Evolutionary conservation across 257 asterid genomes (phyloP).

Genomic region (Primulina eburnea): DNA sequence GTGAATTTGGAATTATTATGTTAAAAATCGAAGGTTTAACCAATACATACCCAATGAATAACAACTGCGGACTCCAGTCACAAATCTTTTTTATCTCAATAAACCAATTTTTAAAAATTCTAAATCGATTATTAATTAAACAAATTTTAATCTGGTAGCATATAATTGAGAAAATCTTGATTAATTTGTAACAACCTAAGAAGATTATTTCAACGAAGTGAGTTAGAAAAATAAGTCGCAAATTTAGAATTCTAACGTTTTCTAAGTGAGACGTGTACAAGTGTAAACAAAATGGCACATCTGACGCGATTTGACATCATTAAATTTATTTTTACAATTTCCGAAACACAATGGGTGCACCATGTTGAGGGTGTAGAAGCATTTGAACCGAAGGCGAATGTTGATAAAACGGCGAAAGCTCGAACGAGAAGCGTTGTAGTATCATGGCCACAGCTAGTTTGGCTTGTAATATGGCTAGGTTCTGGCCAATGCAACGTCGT

Average conservation of each 20-base stretch:
- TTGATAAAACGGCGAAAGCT: constrained; percentile 58
- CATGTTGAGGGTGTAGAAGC: constrained; percentile 74
- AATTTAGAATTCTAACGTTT: constrained; percentile 21
- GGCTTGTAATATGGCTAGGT: constrained; percentile 71
- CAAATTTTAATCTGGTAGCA: too few species aligned
- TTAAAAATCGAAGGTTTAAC: too few species aligned
- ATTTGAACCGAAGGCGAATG: constrained; percentile 72
- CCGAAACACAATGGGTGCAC: constrained; percentile 77
- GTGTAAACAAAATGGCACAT: neutral
- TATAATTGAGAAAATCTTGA: too few species aligned
- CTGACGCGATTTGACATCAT: neutral
- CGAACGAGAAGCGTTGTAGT: constrained; percentile 62
- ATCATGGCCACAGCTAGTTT: constrained; percentile 70
- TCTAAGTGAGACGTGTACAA: constrained; percentile 18
- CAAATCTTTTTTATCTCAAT: too few species aligned
- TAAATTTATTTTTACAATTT: constrained; percentile 39
- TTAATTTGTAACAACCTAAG: too few species aligned
- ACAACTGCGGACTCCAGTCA: too few species aligned
- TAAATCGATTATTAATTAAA: too few species aligned
- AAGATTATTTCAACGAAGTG: too few species aligned
- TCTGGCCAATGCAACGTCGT: constrained; percentile 84
- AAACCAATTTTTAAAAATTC: too few species aligned
- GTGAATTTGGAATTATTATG: too few species aligned
- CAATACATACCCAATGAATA: too few species aligned
- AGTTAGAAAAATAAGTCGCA: neutral